Evolutionary conservation across 805 yeast species (phyloP).

Genomic region (Wickerhamomyces sydowiorum): DNA sequence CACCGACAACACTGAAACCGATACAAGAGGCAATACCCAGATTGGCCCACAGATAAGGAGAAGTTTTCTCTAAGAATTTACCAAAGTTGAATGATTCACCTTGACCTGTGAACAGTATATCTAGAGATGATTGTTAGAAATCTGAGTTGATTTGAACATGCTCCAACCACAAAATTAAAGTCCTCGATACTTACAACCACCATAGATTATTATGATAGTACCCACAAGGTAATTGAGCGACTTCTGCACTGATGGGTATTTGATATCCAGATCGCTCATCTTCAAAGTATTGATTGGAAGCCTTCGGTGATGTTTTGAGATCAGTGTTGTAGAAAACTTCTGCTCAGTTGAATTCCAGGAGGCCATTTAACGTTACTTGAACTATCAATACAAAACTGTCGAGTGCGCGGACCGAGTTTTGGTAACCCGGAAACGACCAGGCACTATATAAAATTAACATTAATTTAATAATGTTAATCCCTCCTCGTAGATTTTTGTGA

Average conservation of each 20-base stretch:
- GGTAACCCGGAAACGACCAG: no score
- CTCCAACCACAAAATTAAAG: neutral
- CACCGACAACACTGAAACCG: conserved; percentile 93
- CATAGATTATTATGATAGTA: conserved; percentile 15
- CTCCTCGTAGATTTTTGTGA: no score
- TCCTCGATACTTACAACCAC: conserved; percentile 17
- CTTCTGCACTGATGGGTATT: conserved; percentile 14
- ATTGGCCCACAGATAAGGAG: conserved; percentile 97
- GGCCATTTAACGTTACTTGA: no score
- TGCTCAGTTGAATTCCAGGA: neutral
- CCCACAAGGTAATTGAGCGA: conserved; percentile 13
- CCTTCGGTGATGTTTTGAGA: no score
- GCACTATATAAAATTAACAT: no score
- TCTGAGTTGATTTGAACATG: neutral
- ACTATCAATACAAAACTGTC: no score
- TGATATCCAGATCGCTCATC: conserved; percentile 15
- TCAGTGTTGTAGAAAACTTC: no score
- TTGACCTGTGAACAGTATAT: conserved; percentile 73
- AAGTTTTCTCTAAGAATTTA: conserved; percentile 71
- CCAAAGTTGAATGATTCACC: conserved; percentile 94
- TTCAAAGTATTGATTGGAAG: no score
- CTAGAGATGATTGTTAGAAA: conserved; percentile 5
- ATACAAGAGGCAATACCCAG: conserved; percentile 87
- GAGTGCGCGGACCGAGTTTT: no score
- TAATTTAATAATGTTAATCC: no score